Conservation (phyloP, 352 stramenopile species). For the Aphanomyces stellatus region DNA sequence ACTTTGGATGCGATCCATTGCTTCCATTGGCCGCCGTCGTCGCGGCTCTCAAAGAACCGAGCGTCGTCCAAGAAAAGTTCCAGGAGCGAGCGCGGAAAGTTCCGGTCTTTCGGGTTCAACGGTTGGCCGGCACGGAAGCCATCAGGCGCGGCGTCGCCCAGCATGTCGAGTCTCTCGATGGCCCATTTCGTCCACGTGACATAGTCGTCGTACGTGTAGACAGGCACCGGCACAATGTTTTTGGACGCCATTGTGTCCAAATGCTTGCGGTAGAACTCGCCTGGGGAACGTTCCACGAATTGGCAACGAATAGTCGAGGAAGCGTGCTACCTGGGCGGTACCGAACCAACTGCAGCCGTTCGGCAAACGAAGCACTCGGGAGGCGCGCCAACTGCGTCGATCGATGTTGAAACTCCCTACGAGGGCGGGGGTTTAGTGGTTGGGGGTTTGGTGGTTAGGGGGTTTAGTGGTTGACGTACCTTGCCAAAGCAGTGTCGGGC, state of each 20-base stretch:
- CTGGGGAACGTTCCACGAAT: too few species aligned
- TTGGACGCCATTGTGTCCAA: slow-evolving; percentile 66
- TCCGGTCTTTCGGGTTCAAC: slow-evolving; percentile 52
- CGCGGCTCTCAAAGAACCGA: slow-evolving; percentile 52
- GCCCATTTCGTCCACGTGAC: slow-evolving; percentile 52
- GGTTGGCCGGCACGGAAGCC: slow-evolving; percentile 45
- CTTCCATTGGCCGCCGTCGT: slow-evolving; percentile 41
- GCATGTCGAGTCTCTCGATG: slow-evolving; percentile 31
- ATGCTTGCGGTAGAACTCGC: slow-evolving; percentile 77
- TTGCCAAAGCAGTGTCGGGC: slow-evolving; percentile 51
- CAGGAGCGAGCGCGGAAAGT: slow-evolving; percentile 59
- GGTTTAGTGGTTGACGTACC: too few species aligned
- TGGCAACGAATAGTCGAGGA: too few species aligned
- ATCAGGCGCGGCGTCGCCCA: slow-evolving; percentile 39
- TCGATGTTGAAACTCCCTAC: slow-evolving; percentile 47
- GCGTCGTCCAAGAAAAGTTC: slow-evolving; percentile 48
- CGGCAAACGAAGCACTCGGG: slow-evolving; percentile 53
- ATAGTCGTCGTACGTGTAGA: slow-evolving; percentile 50
- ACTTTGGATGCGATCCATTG: slow-evolving; percentile 56
- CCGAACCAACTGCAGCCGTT: slow-evolving; percentile 68
- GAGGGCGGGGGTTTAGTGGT: too few species aligned
- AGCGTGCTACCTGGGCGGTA: too few species aligned
- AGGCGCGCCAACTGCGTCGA: slow-evolving; percentile 52
- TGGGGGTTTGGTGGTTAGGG: not conserved
- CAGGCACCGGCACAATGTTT: slow-evolving; percentile 24